Conservation (phyloP, 768 basidiomycete species). For the Kwoniella europaea region DNA sequence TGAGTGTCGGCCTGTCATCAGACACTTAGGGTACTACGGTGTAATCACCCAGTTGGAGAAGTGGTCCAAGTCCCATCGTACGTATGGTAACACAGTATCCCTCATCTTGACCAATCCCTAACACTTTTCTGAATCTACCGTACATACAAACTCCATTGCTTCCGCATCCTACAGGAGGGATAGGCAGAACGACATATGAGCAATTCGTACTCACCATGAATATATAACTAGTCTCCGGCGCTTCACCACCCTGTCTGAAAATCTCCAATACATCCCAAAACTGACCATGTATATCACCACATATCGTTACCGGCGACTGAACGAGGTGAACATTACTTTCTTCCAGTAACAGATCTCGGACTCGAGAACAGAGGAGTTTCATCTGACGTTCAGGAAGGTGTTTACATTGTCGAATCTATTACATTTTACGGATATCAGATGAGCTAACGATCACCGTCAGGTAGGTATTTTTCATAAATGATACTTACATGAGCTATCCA, state of each 20-base stretch:
- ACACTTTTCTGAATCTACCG: too few species aligned
- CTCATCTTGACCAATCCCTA: background rate
- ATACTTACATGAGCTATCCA: slow-evolving; percentile 57
- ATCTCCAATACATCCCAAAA: slow-evolving; percentile 96
- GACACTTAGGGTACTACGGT: background rate
- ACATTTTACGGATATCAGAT: background rate
- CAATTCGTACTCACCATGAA: slow-evolving; percentile 73
- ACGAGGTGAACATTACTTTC: slow-evolving; percentile 62
- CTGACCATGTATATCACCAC: slow-evolving; percentile 98
- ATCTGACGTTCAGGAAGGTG: slow-evolving; percentile 60
- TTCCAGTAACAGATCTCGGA: slow-evolving; percentile 59
- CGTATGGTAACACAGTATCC: background rate
- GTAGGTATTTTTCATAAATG: background rate
- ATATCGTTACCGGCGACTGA: slow-evolving; percentile 61
- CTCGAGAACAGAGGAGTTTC: slow-evolving; percentile 57
- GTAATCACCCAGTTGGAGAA: background rate
- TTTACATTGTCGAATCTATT: slow-evolving; percentile 58
- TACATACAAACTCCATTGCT: too few species aligned
- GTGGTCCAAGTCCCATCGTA: background rate
- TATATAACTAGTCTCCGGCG: slow-evolving; percentile 98
- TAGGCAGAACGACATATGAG: background rate
- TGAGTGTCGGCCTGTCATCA: background rate
- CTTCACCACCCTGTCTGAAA: slow-evolving; percentile 97
- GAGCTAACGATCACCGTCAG: background rate
- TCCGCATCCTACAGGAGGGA: too few species aligned